These are phyloP conservation scores for Moniliophthora roreri DNA, from an alignment of 1,284 basidiomycete genomes.

Conservation along the genomic window DNA sequence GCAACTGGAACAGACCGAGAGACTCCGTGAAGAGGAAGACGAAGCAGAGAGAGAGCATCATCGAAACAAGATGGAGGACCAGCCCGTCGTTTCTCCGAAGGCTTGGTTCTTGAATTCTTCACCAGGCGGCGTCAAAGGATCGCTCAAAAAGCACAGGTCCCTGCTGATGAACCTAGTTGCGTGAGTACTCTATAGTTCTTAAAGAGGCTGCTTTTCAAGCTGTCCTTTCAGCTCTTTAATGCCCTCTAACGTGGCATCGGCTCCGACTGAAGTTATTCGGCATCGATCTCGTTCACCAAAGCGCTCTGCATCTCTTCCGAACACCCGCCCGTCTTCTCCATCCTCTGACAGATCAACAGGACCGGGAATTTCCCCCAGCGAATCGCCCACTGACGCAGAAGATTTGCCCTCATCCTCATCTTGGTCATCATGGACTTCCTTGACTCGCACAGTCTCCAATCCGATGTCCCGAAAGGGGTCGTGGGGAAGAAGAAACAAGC, in stretches of 20 bases:
- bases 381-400: not conserved
- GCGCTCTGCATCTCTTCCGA: not conserved
- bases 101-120: constrained; percentile 15
- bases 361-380: too few species aligned
- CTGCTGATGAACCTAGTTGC: constrained; percentile 67
- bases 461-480: not conserved
- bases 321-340: not conserved
- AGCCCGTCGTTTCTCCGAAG: not conserved
- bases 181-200: constrained; percentile 34
- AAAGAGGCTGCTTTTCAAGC: not conserved
- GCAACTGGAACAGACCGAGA: constrained; percentile 25
- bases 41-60: constrained; percentile 16
- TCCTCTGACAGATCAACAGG: not conserved
- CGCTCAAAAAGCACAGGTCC: constrained; percentile 62
- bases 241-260: constrained; percentile 7
- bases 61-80: constrained; percentile 18
- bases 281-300: not conserved
- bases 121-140: constrained; percentile 25
- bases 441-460: not conserved
- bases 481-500: not conserved
- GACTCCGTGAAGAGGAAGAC: constrained; percentile 21
- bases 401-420: not conserved
- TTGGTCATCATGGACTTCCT: not conserved
- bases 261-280: not conserved
- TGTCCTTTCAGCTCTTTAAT: constrained; percentile 29